These are phyloP conservation scores for Rachicladosporium sp. DNA, from an alignment of 2,329 filamentous ascomycete species.

Conservation along the genomic window DNA sequence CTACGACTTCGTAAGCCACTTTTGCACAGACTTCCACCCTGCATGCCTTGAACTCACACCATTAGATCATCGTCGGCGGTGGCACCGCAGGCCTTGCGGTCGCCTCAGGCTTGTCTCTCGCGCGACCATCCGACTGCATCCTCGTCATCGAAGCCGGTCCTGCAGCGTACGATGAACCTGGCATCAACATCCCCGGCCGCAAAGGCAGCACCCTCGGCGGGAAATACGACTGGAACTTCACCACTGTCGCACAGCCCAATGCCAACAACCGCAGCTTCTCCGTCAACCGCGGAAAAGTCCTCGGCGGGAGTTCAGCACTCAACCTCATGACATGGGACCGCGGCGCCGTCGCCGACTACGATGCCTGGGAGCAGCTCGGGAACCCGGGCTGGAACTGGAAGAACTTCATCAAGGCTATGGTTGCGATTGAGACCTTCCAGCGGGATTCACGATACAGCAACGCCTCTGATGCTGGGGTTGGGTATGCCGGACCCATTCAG, in stretches of 20 bases:
- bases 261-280: conserved; percentile 3
- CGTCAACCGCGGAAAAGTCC: conserved; percentile 15
- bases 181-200: conserved; percentile 15
- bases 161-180: conserved; percentile 7
- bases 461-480: conserved; percentile 13
- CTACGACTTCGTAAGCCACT: conserved; percentile 5
- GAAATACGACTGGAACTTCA: conserved; percentile 32
- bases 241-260: conserved; percentile 10
- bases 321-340: conserved; percentile 20
- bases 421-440: conserved; percentile 6
- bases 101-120: conserved; percentile 11
- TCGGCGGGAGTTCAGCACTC: conserved; percentile 19
- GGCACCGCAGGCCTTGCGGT: conserved; percentile 12
- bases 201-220: conserved; percentile 13
- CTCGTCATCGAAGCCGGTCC: conserved; percentile 17
- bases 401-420: conserved; percentile 6
- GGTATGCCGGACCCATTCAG: conserved; percentile 21
- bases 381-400: conserved; percentile 23
- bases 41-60: conserved; percentile 1
- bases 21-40: no score
- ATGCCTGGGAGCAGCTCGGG: conserved; percentile 25
- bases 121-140: conserved; percentile 10
- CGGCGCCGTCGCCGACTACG: conserved; percentile 21
- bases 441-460: conserved; percentile 3
- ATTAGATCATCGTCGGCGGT: conserved; percentile 14